phyloP scores from a whole-genome alignment of 768 basidiomycete genomes.

The Lactarius hengduanensis region DNA sequence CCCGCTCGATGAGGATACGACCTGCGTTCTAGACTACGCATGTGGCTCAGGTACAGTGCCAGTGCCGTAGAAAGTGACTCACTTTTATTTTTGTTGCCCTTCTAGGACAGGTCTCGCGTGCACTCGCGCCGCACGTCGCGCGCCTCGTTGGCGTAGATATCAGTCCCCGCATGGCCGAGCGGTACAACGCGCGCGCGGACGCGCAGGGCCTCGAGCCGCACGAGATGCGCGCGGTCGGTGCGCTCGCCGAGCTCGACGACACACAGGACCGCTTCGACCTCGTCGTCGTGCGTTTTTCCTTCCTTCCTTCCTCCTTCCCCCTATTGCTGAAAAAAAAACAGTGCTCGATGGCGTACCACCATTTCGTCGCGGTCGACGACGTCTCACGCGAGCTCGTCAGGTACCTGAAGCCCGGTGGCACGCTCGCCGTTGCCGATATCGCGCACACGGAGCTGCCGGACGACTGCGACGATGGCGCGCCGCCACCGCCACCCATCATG shows the following conservation, averaged over 20 bases:
- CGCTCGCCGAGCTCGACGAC: conserved; percentile 47
- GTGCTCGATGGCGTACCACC: conserved; percentile 67
- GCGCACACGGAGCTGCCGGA: conserved; percentile 23
- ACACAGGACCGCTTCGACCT: conserved; percentile 64
- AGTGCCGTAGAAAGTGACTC: not conserved
- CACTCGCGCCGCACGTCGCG: conserved; percentile 58
- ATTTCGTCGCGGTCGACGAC: conserved; percentile 49
- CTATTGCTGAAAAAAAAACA: conserved; percentile 30
- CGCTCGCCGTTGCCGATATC: conserved; percentile 57
- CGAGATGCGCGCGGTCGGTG: conserved; percentile 64
- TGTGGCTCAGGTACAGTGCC: conserved; percentile 20
- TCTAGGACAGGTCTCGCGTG: conserved; percentile 61
- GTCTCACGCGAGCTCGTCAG: conserved; percentile 53
- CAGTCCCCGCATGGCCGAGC: conserved; percentile 65
- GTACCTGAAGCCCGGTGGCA: conserved; percentile 62
- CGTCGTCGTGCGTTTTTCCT: conserved; percentile 52
- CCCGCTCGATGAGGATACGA: conserved; percentile 12
- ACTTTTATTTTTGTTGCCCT: not conserved
- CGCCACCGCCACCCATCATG: conserved; percentile 30
- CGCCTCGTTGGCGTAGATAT: conserved; percentile 74
- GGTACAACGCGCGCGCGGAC: conserved; percentile 54
- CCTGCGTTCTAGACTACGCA: conserved; percentile 19
- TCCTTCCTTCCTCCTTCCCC: too few species aligned
- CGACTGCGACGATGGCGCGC: conserved; percentile 32
- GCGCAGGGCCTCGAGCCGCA: conserved; percentile 63